Conservation (phyloP, 2,329 filamentous ascomycete genomes). For the Metarhizium brunneum region DNA sequence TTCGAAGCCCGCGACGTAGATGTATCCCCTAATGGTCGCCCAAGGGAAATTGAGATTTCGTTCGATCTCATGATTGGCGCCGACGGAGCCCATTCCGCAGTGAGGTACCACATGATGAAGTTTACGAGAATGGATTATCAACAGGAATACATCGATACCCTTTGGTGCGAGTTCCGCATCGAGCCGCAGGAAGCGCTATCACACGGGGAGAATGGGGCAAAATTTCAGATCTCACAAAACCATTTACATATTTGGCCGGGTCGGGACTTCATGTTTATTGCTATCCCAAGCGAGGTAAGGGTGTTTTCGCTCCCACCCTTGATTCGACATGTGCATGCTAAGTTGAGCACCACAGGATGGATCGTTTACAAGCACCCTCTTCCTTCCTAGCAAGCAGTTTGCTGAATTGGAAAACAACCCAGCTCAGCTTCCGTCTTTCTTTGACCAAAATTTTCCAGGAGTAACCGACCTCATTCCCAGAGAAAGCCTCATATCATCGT, state of each 20-base stretch:
- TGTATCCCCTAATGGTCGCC: conserved; percentile 30
- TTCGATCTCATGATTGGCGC: conserved; percentile 93
- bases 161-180: conserved; percentile 96
- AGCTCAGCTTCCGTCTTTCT: conserved; percentile 57
- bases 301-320: neutral
- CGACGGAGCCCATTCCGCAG: conserved; percentile 88
- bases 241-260: conserved; percentile 98
- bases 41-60: conserved; percentile 66
- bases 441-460: conserved; percentile 77
- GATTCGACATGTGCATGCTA: conserved; percentile 10
- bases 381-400: conserved; percentile 67
- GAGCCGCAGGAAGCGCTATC: conserved; percentile 33
- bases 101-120: conserved; percentile 94
- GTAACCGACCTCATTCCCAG: conserved; percentile 64
- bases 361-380: conserved; percentile 91
- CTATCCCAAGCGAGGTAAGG: conserved; percentile 64
- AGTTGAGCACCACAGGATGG: conserved; percentile 51
- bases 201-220: conserved; percentile 24
- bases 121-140: conserved; percentile 81
- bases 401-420: conserved; percentile 55
- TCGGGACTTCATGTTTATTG: conserved; percentile 95
- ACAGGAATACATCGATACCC: conserved; percentile 89
- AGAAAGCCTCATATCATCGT: conserved; percentile 62
- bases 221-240: conserved; percentile 77
- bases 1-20: conserved; percentile 53